These are phyloP conservation scores for Firmiana major DNA, from an alignment of 345 rosid genomes.

Conservation along the genomic window DNA sequence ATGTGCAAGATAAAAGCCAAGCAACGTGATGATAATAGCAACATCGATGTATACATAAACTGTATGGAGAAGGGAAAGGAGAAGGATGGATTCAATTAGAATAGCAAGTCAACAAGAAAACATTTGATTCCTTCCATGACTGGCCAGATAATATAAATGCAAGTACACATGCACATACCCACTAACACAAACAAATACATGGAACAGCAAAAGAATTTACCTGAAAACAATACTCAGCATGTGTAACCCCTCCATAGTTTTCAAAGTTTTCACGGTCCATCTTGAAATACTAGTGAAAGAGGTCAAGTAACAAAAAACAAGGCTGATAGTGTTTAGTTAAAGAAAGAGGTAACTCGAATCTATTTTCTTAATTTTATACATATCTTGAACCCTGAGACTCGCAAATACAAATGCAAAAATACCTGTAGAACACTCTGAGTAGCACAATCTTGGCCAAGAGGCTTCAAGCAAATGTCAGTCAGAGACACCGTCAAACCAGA, in stretches of 20 bases:
- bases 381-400: neutral
- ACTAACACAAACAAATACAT: neutral
- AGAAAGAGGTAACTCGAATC: neutral
- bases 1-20: neutral
- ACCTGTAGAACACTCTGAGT: slow-evolving; percentile 97
- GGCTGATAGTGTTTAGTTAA: slow-evolving; percentile 15
- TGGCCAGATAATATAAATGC: neutral
- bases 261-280: slow-evolving; percentile 73
- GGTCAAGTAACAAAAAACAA: slow-evolving; percentile 9
- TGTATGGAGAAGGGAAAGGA: neutral
- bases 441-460: slow-evolving; percentile 88
- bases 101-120: neutral
- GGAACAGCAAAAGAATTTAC: slow-evolving; percentile 29
- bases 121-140: neutral
- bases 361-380: slow-evolving; percentile 2
- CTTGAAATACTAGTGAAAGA: slow-evolving; percentile 64
- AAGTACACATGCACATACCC: neutral
- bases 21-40: neutral
- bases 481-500: slow-evolving; percentile 67
- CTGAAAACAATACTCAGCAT: slow-evolving; percentile 90
- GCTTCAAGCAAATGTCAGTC: slow-evolving; percentile 89
- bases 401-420: slow-evolving; percentile 1
- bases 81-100: neutral
- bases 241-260: slow-evolving; percentile 70
- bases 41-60: neutral